Conservation (phyloP, 2,329 filamentous ascomycete genomes). For the Cordyceps farinosa region DNA sequence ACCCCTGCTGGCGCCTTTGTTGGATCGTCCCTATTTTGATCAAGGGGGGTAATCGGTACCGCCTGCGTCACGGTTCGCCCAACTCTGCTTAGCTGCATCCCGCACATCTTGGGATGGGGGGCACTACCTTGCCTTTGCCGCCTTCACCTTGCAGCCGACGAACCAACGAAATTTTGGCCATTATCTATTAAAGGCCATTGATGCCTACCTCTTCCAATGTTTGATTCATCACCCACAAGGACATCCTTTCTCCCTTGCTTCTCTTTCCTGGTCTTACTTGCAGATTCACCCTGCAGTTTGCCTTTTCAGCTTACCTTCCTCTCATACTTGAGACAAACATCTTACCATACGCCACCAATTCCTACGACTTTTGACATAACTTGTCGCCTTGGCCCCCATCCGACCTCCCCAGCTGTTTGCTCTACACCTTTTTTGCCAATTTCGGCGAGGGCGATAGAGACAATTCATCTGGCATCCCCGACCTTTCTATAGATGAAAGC, state of each 20-base stretch:
- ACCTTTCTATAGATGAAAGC: not conserved
- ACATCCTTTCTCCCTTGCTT: not conserved
- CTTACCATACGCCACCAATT: not conserved
- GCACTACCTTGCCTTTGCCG: not conserved
- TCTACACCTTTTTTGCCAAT: not conserved
- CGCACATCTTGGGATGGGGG: slow-evolving; percentile 4
- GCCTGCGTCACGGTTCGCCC: slow-evolving; percentile 3
- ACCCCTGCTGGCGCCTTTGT: not conserved
- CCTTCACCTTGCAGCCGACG: slow-evolving; percentile 5
- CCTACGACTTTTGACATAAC: not conserved
- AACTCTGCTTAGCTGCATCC: slow-evolving; percentile 6
- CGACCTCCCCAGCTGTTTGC: slow-evolving; percentile 1
- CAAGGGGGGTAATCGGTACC: not conserved
- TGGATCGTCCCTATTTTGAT: not conserved
- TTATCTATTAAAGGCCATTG: slow-evolving; percentile 8
- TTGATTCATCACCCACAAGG: not conserved
- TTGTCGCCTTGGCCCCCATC: slow-evolving; percentile 6
- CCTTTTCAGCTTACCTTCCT: not conserved
- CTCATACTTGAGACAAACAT: slow-evolving; percentile 1
- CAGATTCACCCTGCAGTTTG: slow-evolving; percentile 1
- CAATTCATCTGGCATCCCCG: not conserved
- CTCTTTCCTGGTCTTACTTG: not conserved
- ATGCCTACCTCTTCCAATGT: slow-evolving; percentile 6
- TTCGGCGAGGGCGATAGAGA: not conserved
- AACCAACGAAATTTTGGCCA: slow-evolving; percentile 1